Percentiles rank a stretch among this genome's conserved stretches.
Conservation (phyloP, 208 protist genomes). For the Entamoeba dispar region DNA sequence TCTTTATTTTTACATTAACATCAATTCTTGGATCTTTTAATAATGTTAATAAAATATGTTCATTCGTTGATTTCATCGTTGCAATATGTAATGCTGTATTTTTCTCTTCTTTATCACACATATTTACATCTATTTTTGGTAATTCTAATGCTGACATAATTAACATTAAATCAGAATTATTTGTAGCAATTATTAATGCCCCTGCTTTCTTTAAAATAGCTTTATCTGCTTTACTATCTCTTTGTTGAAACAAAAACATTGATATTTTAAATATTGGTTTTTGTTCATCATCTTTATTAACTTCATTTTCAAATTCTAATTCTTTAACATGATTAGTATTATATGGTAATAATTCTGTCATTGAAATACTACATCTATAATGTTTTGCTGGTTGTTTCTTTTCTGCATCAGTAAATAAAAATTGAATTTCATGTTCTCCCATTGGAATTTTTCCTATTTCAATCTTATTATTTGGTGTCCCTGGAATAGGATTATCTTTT, state of each 20-base stretch:
- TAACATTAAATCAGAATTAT: neutral
- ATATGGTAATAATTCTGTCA: neutral
- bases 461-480: neutral
- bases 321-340: neutral
- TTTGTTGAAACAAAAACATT: neutral
- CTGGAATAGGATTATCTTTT: neutral
- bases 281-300: neutral
- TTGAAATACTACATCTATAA: neutral
- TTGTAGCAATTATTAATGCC: neutral
- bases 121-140: neutral
- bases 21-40: neutral
- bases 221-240: neutral
- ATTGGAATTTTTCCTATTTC: neutral
- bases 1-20: neutral
- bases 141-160: neutral
- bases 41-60: neutral
- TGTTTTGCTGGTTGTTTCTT: neutral
- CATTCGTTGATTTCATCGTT: neutral
- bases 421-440: neutral
- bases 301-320: neutral
- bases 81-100: neutral
- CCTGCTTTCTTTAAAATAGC: neutral
- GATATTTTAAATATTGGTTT: neutral
- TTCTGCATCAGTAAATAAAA: neutral
- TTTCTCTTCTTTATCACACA: neutral